Evolutionary conservation across 148 eudicot species (phyloP), one percentile per base, ranked within the genome.

Genomic region (Chenopodium formosanum): DNA sequence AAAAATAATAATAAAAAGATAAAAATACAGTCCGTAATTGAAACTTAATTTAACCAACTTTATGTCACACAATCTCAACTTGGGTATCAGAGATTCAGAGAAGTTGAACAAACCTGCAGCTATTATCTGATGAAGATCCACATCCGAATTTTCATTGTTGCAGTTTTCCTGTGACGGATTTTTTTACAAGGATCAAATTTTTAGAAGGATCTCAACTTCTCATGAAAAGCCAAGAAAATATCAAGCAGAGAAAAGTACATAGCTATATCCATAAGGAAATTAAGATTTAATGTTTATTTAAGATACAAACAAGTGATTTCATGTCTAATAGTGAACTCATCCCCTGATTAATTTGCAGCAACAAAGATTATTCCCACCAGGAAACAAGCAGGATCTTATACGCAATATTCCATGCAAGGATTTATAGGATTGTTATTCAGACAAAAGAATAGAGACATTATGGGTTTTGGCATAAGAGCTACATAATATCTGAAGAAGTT

Each of bases 51-150:
- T n/a, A 20, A 27, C 17, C 22, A 22, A 64, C 56, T 44, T 0
- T 9, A 9, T 5, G 7, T 40, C 44, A 62, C 40, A 31, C 44
- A 48, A 73, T 19, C 17, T 68, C 44, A 52, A 32, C 14, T 22
- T n/a, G 31, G 23, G 8, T 9, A 16, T 34, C 25, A 75, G 40
- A 66, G n/a, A 75, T 66, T 34, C 25, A 75, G 40, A 66, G n/a
- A 70, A 68, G 60, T 50, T 56, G 1, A 70, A 73, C 89, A 75
- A 31, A 91, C 98, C 95, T 82, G 90, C 87, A 76, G 74, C 72
- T 48, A 95, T 85, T 40, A 95, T 92, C 79, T 95, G 88, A 82
- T 80, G 88, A 88, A 95, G 98, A 91, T 95, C 98, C 44, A 86
- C 89, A 46, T 92, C 91, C 19, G 88, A 86, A 77, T 82, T 85